Base-by-base conservation (phyloP, 2,329 filamentous ascomycete genomes). In the Chrysosporium queenslandicum region DNA sequence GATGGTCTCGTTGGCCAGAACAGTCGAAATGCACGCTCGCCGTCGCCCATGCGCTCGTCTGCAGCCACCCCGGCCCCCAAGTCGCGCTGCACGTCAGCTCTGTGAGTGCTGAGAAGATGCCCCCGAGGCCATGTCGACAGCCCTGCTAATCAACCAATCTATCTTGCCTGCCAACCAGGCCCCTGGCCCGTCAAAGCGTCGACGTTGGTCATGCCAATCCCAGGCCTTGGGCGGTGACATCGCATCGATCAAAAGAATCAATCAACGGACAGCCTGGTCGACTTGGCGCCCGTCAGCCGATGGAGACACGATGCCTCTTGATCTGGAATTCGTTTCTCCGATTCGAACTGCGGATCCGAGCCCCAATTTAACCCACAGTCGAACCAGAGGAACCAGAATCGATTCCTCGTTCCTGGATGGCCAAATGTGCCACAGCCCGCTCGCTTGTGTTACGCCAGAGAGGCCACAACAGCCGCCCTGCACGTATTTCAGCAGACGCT, bases 1-100 rank as follows among this genome's bases (percentile, higher is more conserved):
- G 12, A 47, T 37, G 30, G n/a, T 25, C n/a, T 23, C 14, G 34
- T 16, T 40, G 46, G 46, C 46, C 20, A 40, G 46, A 48, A 48
- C 46, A 40, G 12, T 48, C 46, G 32, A 39, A 14, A 21, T 45
- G 41, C 41, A 23, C 25, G n/a, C 30, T 9, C 41, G 41, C 45
- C 18, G 21, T 6, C 29, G 29, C 32, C 45, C 21, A 29, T n/a
- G 21, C n/a, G n/a, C n/a, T n/a, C n/a, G n/a, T 14, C 16, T 46
- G 25, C 27, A 23, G 30, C 45, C 14, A 18, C 14, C 11, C 32
- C 45, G 18, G 30, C 45, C 34, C 42, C 45, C 45, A 47, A 47
- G 11, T 34, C 32, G 7, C 8, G 8, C 5, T 34, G 27, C 29
- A 36, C 20, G 14, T 4, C n/a, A 18, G 14, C 7, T 34, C n/a